Conservation (phyloP, 2,329 filamentous ascomycete genomes). For the Phaeosphaeria sp. region DNA sequence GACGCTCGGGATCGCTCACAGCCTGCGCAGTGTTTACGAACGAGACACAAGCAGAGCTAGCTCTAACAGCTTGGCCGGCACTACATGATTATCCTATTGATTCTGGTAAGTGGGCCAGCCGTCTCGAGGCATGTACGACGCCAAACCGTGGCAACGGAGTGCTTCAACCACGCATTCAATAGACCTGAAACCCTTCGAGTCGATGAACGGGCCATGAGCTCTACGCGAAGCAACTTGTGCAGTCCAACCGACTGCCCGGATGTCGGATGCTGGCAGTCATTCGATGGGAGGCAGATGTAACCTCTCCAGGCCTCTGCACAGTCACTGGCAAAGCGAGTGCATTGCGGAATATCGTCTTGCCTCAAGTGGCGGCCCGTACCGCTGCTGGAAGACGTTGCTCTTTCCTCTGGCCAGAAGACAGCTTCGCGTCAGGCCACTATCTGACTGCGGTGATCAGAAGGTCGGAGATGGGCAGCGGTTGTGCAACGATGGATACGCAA, state of each 20-base stretch:
- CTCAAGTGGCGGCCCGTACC: constrained; percentile 33
- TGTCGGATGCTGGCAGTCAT: not conserved
- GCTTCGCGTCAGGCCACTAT: constrained; percentile 33
- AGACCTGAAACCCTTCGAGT: constrained; percentile 1
- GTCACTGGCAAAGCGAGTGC: not conserved
- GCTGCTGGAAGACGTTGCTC: constrained; percentile 36
- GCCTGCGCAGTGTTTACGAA: not conserved
- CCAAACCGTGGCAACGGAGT: not conserved
- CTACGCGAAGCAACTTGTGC: not conserved
- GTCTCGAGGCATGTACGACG: constrained; percentile 6
- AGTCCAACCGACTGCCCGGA: not conserved
- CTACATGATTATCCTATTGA: not conserved
- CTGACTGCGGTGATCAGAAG: constrained; percentile 27
- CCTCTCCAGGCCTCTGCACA: not conserved
- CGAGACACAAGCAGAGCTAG: not conserved
- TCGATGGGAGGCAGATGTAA: not conserved
- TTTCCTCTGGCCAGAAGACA: constrained; percentile 24
- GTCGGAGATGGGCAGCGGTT: constrained; percentile 30
- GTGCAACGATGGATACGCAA: constrained; percentile 38
- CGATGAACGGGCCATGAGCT: not conserved
- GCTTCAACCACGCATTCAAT: not conserved
- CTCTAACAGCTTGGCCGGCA: not conserved
- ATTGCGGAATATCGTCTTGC: constrained; percentile 4
- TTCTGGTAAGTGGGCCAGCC: not conserved
- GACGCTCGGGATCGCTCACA: not conserved